A percentile compares a stretch with the other conserved stretches of the same genome.
Evolutionary conservation across 2,329 filamentous ascomycete genomes (phyloP).

Genomic region (Curvularia hawaiiensis): DNA sequence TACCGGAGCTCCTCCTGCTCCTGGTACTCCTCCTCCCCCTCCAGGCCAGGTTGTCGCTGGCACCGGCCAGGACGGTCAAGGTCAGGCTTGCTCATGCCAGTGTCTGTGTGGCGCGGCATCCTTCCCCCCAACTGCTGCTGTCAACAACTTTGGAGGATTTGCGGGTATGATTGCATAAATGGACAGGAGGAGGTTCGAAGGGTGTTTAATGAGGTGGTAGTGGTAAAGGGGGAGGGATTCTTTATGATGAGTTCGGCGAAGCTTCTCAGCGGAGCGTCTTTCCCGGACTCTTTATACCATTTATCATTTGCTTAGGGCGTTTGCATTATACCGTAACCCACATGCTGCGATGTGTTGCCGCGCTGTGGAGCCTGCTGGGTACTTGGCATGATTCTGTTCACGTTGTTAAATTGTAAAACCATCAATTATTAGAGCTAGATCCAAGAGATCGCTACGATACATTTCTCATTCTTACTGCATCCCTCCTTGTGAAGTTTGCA

Average conservation of each 20-base stretch:
- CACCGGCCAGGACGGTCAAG: constrained; percentile 33
- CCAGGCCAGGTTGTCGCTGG: constrained; percentile 39
- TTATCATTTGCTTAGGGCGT: constrained; percentile 27
- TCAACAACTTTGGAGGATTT: constrained; percentile 47
- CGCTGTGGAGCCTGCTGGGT: constrained; percentile 8
- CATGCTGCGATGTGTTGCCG: constrained; percentile 19
- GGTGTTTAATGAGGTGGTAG: constrained; percentile 10
- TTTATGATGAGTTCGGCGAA: constrained; percentile 23
- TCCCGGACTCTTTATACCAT: constrained; percentile 32
- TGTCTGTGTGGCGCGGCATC: constrained; percentile 46
- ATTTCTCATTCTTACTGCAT: neutral
- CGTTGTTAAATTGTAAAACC: constrained; percentile 24
- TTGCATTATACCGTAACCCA: constrained; percentile 48
- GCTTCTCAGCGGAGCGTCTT: constrained; percentile 24
- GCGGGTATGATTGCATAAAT: constrained; percentile 39
- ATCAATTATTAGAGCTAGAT: constrained; percentile 34
- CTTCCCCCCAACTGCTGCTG: constrained; percentile 42
- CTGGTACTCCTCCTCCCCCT: constrained; percentile 17
- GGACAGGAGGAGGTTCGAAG: constrained; percentile 5
- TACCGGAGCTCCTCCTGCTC: constrained; percentile 19
- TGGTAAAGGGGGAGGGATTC: constrained; percentile 11
- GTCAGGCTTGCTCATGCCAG: constrained; percentile 43
- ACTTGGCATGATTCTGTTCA: constrained; percentile 2
- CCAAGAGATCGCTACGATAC: constrained; percentile 27
- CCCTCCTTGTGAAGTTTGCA: neutral